Conservation (phyloP, 2,329 filamentous ascomycete genomes). For the Camillea tinctor region DNA sequence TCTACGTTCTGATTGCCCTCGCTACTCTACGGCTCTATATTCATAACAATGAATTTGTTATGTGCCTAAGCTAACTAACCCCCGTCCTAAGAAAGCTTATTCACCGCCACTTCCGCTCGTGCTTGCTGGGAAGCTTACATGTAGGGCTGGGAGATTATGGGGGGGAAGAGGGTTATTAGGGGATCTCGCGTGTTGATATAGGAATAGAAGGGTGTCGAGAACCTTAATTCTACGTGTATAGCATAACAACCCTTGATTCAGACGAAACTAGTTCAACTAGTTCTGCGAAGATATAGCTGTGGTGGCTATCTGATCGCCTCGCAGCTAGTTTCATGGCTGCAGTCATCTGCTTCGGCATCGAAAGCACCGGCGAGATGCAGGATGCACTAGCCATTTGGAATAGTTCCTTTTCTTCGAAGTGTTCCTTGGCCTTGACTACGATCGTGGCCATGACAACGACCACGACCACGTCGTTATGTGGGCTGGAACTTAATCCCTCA, state of each 20-base stretch:
- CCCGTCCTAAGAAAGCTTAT: conserved; percentile 12
- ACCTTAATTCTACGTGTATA: not conserved
- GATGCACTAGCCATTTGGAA: conserved; percentile 3
- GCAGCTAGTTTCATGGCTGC: conserved; percentile 10
- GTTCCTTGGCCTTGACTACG: conserved; percentile 15
- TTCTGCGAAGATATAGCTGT: conserved; percentile 6
- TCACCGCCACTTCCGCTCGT: conserved; percentile 22
- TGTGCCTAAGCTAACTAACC: too few species aligned
- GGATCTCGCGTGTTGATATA: not conserved
- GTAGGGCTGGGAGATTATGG: not conserved
- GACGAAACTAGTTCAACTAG: not conserved
- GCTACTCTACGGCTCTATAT: not conserved
- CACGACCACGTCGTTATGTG: conserved; percentile 17
- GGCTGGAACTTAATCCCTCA: conserved; percentile 20
- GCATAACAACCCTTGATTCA: not conserved
- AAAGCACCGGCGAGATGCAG: not conserved
- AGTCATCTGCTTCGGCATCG: conserved; percentile 11
- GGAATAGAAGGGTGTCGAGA: not conserved
- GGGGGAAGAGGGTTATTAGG: too few species aligned
- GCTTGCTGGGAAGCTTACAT: conserved; percentile 13
- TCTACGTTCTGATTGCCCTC: too few species aligned
- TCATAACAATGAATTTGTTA: not conserved
- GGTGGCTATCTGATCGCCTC: conserved; percentile 9
- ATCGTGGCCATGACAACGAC: too few species aligned
- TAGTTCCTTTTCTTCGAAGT: conserved; percentile 16